Conservation (phyloP, 2,329 filamentous ascomycete species). For the Trichoderma cornu-damae region DNA sequence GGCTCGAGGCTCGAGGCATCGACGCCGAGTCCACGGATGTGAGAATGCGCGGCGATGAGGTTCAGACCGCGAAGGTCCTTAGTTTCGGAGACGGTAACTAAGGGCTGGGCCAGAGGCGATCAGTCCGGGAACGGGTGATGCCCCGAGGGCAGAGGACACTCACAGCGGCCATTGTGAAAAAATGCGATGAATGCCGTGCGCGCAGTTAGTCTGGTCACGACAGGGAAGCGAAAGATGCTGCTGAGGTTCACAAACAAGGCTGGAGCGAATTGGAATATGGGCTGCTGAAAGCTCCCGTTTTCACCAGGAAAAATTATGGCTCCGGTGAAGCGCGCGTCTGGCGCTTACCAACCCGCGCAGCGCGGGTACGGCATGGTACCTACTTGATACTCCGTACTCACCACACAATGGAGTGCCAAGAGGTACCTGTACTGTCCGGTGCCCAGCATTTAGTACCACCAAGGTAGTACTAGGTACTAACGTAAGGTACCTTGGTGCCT, state of each 20-base stretch:
- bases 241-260: conserved; percentile 3
- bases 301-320: conserved; percentile 13
- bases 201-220: conserved; percentile 7
- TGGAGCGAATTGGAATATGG: conserved; percentile 4
- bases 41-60: conserved; percentile 95
- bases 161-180: conserved; percentile 49
- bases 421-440: too few relatives aligned
- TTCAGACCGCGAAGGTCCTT: conserved; percentile 96
- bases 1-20: conserved; percentile 88
- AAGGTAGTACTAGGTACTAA: too few relatives aligned
- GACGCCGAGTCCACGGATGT: conserved; percentile 92
- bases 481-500: too few relatives aligned
- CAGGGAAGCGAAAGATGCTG: conserved; percentile 1
- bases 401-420: too few relatives aligned
- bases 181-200: conserved; percentile 13
- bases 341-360: conserved; percentile 9
- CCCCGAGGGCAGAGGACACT: conserved; percentile 28
- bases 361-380: not conserved
- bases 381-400: too few relatives aligned
- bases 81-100: conserved; percentile 81
- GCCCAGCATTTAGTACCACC: too few relatives aligned
- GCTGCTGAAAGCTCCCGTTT: not conserved
- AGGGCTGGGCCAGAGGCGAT: conserved; percentile 40
- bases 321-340: conserved; percentile 14
- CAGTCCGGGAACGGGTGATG: not conserved